A percentile compares a stretch with the other conserved stretches of the same genome.
phyloP scores from a whole-genome alignment of 306 rosid genomes.

The Malus orientalis region DNA sequence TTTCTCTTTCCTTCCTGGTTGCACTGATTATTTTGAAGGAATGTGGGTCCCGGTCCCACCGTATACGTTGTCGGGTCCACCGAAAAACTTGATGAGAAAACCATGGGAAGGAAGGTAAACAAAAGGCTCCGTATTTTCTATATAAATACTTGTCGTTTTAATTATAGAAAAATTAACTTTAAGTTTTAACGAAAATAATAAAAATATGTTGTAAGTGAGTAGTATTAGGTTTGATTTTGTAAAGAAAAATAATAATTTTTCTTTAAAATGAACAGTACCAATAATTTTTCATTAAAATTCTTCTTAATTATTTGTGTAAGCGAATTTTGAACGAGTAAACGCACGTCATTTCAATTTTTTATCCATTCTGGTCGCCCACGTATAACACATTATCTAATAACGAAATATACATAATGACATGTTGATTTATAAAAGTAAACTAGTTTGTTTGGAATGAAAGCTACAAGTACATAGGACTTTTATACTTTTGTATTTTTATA shows the following conservation, averaged over 20 bases:
- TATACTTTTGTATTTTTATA: not conserved
- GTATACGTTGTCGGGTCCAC: constrained; percentile 5
- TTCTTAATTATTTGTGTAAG: no score
- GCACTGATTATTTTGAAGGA: constrained; percentile 56
- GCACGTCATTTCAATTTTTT: not conserved
- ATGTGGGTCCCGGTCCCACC: constrained; percentile 43
- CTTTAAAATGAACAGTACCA: no score
- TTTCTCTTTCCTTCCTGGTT: constrained; percentile 44
- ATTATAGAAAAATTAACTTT: no score
- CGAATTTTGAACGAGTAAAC: no score
- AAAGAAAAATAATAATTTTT: fast-evolving
- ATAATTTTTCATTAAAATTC: fast-evolving
- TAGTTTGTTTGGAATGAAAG: not conserved
- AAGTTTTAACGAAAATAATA: no score
- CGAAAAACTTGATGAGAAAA: not conserved
- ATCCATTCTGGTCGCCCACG: not conserved
- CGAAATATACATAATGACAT: not conserved
- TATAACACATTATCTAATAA: not conserved
- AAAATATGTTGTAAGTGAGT: no score
- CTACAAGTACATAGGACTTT: not conserved
- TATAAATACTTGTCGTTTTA: no score
- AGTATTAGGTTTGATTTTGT: fast-evolving
- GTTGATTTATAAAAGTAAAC: not conserved
- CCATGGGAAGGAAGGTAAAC: no score
- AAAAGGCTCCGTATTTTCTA: no score